Evolutionary conservation across 1,139 yeast species (phyloP), one percentile per base, ranked within the genome.

Genomic region (Geotrichum carabidarum): DNA sequence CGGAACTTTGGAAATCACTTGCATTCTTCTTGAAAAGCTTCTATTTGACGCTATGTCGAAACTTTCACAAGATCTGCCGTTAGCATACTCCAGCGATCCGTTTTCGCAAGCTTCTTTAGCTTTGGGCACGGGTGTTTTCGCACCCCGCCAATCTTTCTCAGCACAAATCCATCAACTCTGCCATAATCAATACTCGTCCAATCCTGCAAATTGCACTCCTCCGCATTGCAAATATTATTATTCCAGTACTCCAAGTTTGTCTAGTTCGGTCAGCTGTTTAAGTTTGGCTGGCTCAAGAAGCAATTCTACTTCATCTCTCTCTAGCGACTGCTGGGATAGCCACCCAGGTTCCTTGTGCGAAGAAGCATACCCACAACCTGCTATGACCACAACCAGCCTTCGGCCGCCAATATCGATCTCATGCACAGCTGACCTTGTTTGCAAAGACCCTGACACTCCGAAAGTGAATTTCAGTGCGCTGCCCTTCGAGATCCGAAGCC

Each of bases 401-500:
- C 15, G 17, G n/a, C 15, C 40, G 6, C 15, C 40, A 6, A 11
- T 37, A 12, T 37, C 40, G 15, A 8, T 37, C 8, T 8, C 18
- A 8, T 37, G 40, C 6, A 14, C 18, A n/a, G 40, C 9, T n/a
- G 17, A n/a, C 4, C 8, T 41, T 8, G 14, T 27, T 27, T 43
- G 11, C 32, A 8, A n/a, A 8, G 32, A 45, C 15, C 14, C 27
- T 6, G 14, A 12, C 8, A 6, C 40, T 34, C 8, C 40, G 9
- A n/a, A 18, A 8, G 22, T 32, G 38, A 31, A 15, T 8, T 27
- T 36, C 27, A 14, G 31, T 14, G 14, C 47, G 72, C 75, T 71
- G 73, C 77, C 82, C 71, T 77, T 57, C 41, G 66, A 63, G 42
- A 50, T 63, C 7, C 51, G 64, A 22, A 56, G 51, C 38, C 50